Percentiles rank a stretch among this genome's conserved stretches.
phyloP scores from a whole-genome alignment of 2,329 filamentous ascomycete genomes.

The Emmonsia crescens region DNA sequence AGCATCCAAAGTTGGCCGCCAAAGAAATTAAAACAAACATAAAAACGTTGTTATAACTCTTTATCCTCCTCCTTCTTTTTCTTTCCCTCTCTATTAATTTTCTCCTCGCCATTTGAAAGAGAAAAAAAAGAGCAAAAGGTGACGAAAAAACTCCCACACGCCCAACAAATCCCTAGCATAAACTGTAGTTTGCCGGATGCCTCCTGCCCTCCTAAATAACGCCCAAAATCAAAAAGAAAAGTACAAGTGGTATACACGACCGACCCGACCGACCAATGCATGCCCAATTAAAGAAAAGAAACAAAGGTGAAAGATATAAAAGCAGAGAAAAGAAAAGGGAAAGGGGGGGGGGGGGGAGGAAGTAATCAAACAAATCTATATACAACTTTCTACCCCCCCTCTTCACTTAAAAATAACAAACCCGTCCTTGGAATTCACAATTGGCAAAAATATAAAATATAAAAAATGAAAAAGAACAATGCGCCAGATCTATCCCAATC shows the following conservation, averaged over 20 bases:
- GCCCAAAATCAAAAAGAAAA: not conserved
- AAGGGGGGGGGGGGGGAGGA: not conserved
- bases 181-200: not conserved
- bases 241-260: slow-evolving; percentile 1
- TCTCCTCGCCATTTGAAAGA: not conserved
- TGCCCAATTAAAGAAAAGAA: slow-evolving; percentile 3
- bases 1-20: not conserved
- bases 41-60: not conserved
- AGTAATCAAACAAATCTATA: not conserved
- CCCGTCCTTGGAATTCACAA: not conserved
- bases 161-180: not conserved
- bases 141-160: slow-evolving; percentile 6
- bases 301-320: not conserved
- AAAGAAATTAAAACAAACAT: not conserved
- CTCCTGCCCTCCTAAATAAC: not conserved
- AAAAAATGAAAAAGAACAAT: too few species aligned
- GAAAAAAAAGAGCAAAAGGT: not conserved
- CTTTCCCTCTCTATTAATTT: not conserved
- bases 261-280: not conserved
- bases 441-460: too few species aligned
- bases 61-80: not conserved
- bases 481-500: slow-evolving; percentile 43
- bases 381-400: not conserved
- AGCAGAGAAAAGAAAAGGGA: slow-evolving; percentile 2
- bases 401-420: not conserved